Evolutionary conservation across 2,329 filamentous ascomycete species (phyloP), one percentile per base, ranked within the genome.

Genomic region (Aspergillus glaucus): DNA sequence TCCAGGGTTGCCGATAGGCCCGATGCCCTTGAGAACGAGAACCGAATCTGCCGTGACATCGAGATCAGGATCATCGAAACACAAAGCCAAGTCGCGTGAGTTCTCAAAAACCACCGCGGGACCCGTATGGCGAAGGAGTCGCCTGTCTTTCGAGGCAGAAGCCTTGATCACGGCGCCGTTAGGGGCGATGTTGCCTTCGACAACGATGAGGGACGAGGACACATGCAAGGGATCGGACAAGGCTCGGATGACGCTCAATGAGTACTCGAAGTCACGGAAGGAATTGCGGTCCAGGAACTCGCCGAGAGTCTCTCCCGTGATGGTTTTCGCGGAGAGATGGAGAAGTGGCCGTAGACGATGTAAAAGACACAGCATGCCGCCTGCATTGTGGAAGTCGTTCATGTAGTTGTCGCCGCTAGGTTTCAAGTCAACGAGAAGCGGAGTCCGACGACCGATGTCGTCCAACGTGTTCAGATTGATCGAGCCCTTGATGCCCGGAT

Each of bases 311-410:
- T 75, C 66, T 1, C 75, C 75, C 0, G 67, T 71, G 46, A 76
- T 71, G 0, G 75, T 77, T 58, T 60, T 62, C 3, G 74, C 75
- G 9, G 69, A 63, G 9, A 76, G 65, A 50, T 75, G 66, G 8
- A 79, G 62, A 4, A 78, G 61, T 5, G 75, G 74, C 5, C 68
- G 66, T 4, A 79, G 61, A 0, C 67, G 70, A 47, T 76, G 73
- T 21, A 78, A 53, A 6, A 79, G 56, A 3, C 72, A 71, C 22
- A 73, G 55, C 75, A 78, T 77, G 3, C 76, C 76, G 1, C 76
- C 76, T 0, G 74, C 74, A 50, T 77, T 76, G 52, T 78, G 75
- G 48, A 78, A 78, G 53, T 79, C 75, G n/a, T 68, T 73, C 75
- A 78, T 78, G 54, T 77, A 78, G 50, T 76, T 77, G 51, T 76